phyloP scores from a whole-genome alignment of 306 rosid species.

The Fragaria ananassa region DNA sequence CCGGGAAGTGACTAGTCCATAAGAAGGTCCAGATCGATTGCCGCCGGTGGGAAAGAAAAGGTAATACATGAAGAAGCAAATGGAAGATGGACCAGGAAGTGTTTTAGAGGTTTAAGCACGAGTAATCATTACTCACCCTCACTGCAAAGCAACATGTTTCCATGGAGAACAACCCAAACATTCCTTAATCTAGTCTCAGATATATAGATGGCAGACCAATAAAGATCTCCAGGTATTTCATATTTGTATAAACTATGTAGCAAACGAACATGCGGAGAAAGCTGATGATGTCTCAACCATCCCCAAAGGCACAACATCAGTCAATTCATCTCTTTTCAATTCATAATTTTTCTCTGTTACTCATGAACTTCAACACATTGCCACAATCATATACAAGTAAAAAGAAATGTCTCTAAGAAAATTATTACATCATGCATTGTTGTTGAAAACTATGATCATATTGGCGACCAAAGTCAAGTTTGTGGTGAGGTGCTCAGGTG shows the following conservation, averaged over 20 bases:
- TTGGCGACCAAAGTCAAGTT: not conserved
- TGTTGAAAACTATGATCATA: not conserved
- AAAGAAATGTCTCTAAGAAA: not conserved
- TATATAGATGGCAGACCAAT: not conserved
- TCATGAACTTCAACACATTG: not conserved
- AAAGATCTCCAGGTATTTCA: not conserved
- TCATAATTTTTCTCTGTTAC: not conserved
- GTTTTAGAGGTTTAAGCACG: constrained; percentile 2
- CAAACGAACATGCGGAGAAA: constrained; percentile 7
- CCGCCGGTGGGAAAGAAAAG: not conserved
- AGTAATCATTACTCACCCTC: constrained; percentile 12
- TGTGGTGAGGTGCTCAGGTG: not conserved
- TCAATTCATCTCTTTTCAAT: not conserved
- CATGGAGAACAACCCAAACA: not conserved
- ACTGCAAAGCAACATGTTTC: not conserved
- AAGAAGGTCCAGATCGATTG: not conserved
- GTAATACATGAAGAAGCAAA: not conserved
- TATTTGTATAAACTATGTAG: not conserved
- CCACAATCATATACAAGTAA: not conserved
- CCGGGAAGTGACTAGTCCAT: not conserved
- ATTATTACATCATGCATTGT: not conserved
- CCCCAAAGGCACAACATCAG: not conserved
- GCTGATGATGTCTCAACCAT: not conserved
- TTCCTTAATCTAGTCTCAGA: not conserved
- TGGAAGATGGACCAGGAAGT: not conserved